Evolutionary conservation across 176 grass and related monocot genomes (phyloP), one percentile per base, ranked within the genome.

Genomic region (Carex pumila): DNA sequence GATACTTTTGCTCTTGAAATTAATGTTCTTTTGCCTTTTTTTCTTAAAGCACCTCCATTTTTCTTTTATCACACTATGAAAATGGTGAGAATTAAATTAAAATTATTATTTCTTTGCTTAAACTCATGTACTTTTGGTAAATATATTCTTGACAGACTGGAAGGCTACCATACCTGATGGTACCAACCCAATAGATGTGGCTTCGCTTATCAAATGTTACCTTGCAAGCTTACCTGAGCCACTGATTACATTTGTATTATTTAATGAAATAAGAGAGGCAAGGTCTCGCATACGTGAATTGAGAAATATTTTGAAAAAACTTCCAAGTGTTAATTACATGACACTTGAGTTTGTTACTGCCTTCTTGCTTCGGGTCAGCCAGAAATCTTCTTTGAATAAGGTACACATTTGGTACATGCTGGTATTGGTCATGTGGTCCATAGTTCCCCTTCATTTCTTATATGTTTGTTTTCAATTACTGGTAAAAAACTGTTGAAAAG

Each of bases 241-340:
- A 0, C 86, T 95, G 39, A 93, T 86, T 49, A 95, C 96, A 83
- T 97, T 92, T 91, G 67, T 68, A 30, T 79, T 98, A 59, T 95
- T 95, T 86, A 87, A 88, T 69, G 93, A 95, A 83, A 88, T 99
- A 86, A 93, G 85, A 89, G 85, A 93, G 84, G 96, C 89, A 1
- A 93, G 93, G 30, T 90, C 90, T 79, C 91, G 86, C 87, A 92
- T 99, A 80, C 79, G 84, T 84, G 96, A 99, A 84, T 84, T 99
- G 56, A 99, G 88, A 89, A 92, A 90, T 65, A 93, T 95, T 90
- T 85, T 99, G 91, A 95, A 95, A 86, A 99, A 93, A 68, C 96
- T 99, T 83, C 93, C 96, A 85, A 95, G 90, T 88, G 96, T 90
- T 84, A 98, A 92, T 89, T 98, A 89, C 80, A 98, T 95, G 92